Evolutionary conservation across 1,284 basidiomycete species (phyloP).

Genomic region (Trametes hirsuta): DNA sequence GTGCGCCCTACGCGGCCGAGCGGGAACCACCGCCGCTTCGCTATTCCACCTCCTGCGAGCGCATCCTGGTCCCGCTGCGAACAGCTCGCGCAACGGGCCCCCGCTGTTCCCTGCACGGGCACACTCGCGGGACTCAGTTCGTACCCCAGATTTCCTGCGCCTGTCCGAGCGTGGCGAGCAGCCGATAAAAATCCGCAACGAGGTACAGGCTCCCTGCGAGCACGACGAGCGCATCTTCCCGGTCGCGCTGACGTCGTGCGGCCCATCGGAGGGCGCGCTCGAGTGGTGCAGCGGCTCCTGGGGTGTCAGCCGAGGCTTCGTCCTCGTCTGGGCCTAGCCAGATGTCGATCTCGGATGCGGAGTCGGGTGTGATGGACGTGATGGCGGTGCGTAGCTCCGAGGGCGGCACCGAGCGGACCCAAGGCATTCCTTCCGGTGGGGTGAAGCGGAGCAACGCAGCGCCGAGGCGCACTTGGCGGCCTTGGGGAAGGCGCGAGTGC

Average conservation of each 20-base stretch:
- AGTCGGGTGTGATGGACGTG: conserved; percentile 36
- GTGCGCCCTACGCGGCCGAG: not conserved
- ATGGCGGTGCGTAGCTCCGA: conserved; percentile 51
- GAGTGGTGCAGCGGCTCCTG: conserved; percentile 19
- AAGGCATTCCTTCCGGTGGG: conserved; percentile 88
- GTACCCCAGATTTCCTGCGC: conserved; percentile 23
- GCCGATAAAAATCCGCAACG: conserved; percentile 85
- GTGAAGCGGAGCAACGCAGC: conserved; percentile 68
- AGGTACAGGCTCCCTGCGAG: conserved; percentile 92
- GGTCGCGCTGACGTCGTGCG: conserved; percentile 23
- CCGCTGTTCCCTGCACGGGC: conserved; percentile 4
- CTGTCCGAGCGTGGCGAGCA: conserved; percentile 34
- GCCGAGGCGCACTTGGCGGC: conserved; percentile 28
- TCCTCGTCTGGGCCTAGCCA: conserved; percentile 39
- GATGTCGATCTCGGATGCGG: conserved; percentile 44
- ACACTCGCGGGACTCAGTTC: conserved; percentile 5
- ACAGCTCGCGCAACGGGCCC: not conserved
- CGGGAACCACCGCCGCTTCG: conserved; percentile 2
- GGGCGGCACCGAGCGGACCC: conserved; percentile 72
- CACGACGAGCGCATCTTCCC: conserved; percentile 54
- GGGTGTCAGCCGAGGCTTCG: conserved; percentile 20
- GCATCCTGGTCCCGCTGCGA: not conserved
- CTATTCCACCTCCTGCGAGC: not conserved
- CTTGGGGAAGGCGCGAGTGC: conserved; percentile 14
- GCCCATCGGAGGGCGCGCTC: conserved; percentile 30